Evolutionary conservation across 305 asterid genomes (phyloP).

Genomic region (Fraxinus xanthoxyloides): DNA sequence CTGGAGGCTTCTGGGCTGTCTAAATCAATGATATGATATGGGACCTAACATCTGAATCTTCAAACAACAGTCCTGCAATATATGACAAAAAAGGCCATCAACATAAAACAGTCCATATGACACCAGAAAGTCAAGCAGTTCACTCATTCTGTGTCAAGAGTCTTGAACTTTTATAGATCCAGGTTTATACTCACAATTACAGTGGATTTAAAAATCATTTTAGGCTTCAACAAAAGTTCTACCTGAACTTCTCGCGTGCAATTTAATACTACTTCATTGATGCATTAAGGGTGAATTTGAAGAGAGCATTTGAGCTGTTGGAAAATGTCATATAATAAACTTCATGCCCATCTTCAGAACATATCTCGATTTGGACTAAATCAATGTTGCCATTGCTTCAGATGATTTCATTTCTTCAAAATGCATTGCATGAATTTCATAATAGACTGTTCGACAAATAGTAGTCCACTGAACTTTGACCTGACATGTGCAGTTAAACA

Average conservation of each 20-base stretch:
- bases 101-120: not conserved
- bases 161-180: not conserved
- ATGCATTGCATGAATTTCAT: not conserved
- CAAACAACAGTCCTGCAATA: slow-evolving; percentile 26
- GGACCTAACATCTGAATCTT: slow-evolving; percentile 14
- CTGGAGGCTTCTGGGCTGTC: slow-evolving; percentile 10
- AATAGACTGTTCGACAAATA: not conserved
- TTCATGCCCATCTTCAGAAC: not conserved
- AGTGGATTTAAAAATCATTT: not conserved
- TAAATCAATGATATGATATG: slow-evolving; percentile 12
- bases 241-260: not conserved
- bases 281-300: not conserved
- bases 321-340: not conserved
- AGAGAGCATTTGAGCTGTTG: not conserved
- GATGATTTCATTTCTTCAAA: not conserved
- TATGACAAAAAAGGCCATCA: slow-evolving; percentile 5
- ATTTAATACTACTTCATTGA: not conserved
- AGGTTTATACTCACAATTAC: not conserved
- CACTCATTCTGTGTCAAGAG: not conserved
- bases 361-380: not conserved
- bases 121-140: not conserved
- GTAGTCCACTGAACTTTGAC: not conserved
- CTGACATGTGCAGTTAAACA: not conserved
- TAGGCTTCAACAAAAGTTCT: not conserved
- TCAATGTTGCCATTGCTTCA: not conserved